A percentile compares a stretch with the other conserved stretches of the same genome.
These are phyloP conservation scores for Naegleria fowleri DNA, from an alignment of 208 protist genomes.

Conservation along the genomic window DNA sequence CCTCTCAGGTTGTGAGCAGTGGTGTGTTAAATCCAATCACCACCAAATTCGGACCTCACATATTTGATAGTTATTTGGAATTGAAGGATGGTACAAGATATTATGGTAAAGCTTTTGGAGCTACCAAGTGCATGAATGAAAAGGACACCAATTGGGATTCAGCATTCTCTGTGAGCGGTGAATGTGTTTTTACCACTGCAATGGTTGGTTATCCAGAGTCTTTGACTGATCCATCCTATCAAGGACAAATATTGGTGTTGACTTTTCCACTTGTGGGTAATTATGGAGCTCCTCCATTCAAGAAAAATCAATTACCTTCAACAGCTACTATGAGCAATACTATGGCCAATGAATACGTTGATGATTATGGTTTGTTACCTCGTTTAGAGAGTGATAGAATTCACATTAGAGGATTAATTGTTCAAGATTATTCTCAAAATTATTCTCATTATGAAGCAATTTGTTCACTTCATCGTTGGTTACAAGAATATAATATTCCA, in stretches of 20 bases:
- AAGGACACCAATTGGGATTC: neutral
- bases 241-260: slow-evolving; percentile 93
- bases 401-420: slow-evolving; percentile 33
- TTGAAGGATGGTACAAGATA: slow-evolving; percentile 7
- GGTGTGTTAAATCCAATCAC: neutral
- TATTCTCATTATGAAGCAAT: slow-evolving; percentile 37
- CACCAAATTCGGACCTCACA: neutral
- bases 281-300: slow-evolving; percentile 80
- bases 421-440: slow-evolving; percentile 39
- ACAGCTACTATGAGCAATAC: neutral
- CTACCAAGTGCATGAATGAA: neutral
- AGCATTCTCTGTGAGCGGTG: slow-evolving; percentile 61
- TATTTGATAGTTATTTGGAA: slow-evolving; percentile 2
- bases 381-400: slow-evolving; percentile 18
- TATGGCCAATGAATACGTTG: slow-evolving; percentile 18
- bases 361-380: slow-evolving; percentile 16
- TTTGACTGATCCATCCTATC: slow-evolving; percentile 90
- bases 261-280: slow-evolving; percentile 95
- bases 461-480: slow-evolving; percentile 57
- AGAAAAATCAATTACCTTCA: slow-evolving; percentile 44
- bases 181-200: slow-evolving; percentile 84
- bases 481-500: slow-evolving; percentile 85
- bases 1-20: neutral
- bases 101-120: slow-evolving; percentile 13
- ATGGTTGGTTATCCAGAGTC: slow-evolving; percentile 84